phyloP scores from a whole-genome alignment of 73 alveolate genomes.

The Paramecium caudatum region DNA sequence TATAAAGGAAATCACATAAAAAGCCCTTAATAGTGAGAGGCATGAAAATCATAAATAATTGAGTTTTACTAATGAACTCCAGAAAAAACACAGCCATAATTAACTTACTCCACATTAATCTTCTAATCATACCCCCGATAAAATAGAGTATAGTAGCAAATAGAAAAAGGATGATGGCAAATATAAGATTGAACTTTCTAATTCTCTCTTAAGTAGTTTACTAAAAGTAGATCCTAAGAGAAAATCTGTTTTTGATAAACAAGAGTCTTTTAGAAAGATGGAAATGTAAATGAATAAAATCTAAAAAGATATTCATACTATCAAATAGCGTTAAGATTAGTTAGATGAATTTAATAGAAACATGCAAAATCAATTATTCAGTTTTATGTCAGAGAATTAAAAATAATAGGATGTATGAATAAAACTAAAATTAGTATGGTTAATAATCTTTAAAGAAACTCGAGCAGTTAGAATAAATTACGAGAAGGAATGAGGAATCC shows the following conservation, averaged over 20 bases:
- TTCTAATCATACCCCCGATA: constrained; percentile 21
- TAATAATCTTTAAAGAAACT: background rate
- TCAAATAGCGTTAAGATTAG: constrained; percentile 27
- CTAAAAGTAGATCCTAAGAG: background rate
- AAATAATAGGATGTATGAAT: constrained; percentile 27
- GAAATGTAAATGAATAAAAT: constrained; percentile 45
- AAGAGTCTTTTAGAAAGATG: constrained; percentile 40
- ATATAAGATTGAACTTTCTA: background rate
- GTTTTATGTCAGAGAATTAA: background rate
- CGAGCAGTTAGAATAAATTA: constrained; percentile 12
- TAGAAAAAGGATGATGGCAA: background rate
- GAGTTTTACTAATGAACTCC: constrained; percentile 8
- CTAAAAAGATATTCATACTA: background rate
- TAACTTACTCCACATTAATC: background rate
- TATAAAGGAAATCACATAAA: constrained; percentile 22
- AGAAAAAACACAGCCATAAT: constrained; percentile 13
- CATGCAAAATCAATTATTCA: background rate
- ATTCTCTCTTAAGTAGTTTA: background rate
- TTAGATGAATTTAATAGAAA: constrained; percentile 34
- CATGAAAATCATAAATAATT: background rate
- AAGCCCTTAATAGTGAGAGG: constrained; percentile 26
- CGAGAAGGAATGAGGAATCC: constrained; percentile 56
- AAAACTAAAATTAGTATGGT: constrained; percentile 29
- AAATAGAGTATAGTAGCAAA: background rate
- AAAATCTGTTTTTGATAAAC: background rate